Evolutionary conservation across 2,329 filamentous ascomycete species (phyloP), one percentile per base, ranked within the genome.

Genomic region (Fusarium pseudonygamai): DNA sequence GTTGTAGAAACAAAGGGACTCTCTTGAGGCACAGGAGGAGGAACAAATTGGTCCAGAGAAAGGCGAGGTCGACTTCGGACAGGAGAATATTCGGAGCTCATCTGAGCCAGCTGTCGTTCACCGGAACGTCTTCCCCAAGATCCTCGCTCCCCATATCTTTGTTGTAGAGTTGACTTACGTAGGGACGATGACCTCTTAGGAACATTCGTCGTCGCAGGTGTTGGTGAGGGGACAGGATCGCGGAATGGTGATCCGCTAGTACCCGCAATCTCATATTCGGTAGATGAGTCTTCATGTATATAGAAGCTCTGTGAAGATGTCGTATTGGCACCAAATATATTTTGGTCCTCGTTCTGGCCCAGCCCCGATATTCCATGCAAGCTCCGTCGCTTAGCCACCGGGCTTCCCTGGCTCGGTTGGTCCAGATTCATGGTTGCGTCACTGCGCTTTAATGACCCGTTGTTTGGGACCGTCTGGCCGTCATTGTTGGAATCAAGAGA

Each of bases 371-470:
- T 88, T 56, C 92, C 92, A 80, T 97, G 94, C 76, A 97, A 83
- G 82, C 95, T 98, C 78, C 96, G 91, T 74, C 96, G 90, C 85
- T 98, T 98, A 52, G 95, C 93, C 67, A 96, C 93, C 1, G 96
- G 96, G 78, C 93, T 98, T 75, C 93, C 93, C 63, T 93, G 87
- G 76, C 88, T 92, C 34, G 91, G 87, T 72, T 93, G 92, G 78
- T 97, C 95, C 55, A 97, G 84, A 78, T 94, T 94, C 93, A 97
- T 96, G 58, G 92, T 92, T 47, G 93, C 92, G 84, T 98, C 96
- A 79, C 93, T 96, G 77, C 96, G 91, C 87, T 98, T 98, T 76
- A 98, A 85, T 10, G 96, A 95, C 80, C 96, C 97, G 11, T 92
- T 91, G 39, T 77, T 79, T 40, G 79, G 74, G 53, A 78, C 72